Evolutionary conservation across 2,329 filamentous ascomycete species (phyloP).

Genomic region (Colletotrichum orchidophilum): DNA sequence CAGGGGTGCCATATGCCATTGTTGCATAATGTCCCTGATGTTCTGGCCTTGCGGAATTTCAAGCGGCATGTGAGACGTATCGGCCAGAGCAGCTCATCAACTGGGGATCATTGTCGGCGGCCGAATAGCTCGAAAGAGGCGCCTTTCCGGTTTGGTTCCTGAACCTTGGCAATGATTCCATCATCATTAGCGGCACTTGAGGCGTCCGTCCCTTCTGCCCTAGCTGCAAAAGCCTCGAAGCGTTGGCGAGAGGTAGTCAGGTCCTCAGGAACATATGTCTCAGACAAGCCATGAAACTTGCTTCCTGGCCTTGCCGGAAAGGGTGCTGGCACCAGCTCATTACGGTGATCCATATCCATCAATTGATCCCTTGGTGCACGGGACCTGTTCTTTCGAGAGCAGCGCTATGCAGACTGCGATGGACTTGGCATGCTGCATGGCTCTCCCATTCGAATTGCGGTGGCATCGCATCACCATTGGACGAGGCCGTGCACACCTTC

Average conservation of each 20-base stretch:
- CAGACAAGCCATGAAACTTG: conserved; percentile 29
- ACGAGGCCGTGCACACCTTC: conserved; percentile 2
- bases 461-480: conserved; percentile 9
- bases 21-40: conserved; percentile 24
- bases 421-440: conserved; percentile 16
- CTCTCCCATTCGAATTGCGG: conserved; percentile 18
- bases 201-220: conserved; percentile 4
- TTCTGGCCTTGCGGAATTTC: conserved; percentile 12
- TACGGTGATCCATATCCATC: background rate
- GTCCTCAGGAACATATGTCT: conserved; percentile 32
- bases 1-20: conserved; percentile 23
- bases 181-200: conserved; percentile 8
- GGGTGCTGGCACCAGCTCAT: conserved; percentile 13
- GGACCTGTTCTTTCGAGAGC: conserved; percentile 8
- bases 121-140: conserved; percentile 21
- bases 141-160: conserved; percentile 22
- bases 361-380: conserved; percentile 10
- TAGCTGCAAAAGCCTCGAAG: conserved; percentile 21
- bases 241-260: conserved; percentile 27
- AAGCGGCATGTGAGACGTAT: conserved; percentile 29
- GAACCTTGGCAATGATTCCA: conserved; percentile 27
- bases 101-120: conserved; percentile 18
- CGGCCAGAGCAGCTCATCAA: conserved; percentile 22
- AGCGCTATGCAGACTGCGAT: conserved; percentile 10
- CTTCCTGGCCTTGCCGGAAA: conserved; percentile 20